A percentile compares a stretch with the other conserved stretches of the same genome.
Conservation (phyloP, 768 basidiomycete species). For the Candolleomyces eurysporus region DNA sequence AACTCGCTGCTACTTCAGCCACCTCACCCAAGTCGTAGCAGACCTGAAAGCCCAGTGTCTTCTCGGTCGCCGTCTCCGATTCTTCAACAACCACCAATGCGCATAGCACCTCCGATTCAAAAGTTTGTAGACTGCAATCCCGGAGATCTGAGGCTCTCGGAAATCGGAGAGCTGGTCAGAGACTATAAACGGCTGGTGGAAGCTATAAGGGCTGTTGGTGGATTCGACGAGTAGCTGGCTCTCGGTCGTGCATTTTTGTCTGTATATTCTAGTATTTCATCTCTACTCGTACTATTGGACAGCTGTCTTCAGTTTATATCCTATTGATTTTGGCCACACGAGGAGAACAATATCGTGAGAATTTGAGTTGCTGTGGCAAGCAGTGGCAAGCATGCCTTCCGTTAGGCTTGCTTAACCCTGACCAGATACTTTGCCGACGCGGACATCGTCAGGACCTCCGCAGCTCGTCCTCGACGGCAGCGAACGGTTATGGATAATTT, state of each 20-base stretch:
- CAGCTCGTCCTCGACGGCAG: no score
- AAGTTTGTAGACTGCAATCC: slow-evolving; percentile 71
- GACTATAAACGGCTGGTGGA: slow-evolving; percentile 84
- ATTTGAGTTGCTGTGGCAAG: no score
- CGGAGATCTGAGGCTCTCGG: slow-evolving; percentile 78
- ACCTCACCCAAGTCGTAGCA: slow-evolving; percentile 10
- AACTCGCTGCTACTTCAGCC: slow-evolving; percentile 34
- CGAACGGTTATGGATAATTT: no score
- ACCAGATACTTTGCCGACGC: no score
- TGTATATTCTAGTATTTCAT: background rate
- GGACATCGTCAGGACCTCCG: no score
- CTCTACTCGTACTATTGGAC: background rate
- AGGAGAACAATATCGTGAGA: no score
- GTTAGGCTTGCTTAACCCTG: no score
- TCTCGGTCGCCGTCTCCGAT: slow-evolving; percentile 29
- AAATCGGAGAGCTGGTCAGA: slow-evolving; percentile 73
- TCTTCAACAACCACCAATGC: slow-evolving; percentile 18
- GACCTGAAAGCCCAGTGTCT: slow-evolving; percentile 10
- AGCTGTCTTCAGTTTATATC: background rate
- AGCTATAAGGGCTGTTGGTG: slow-evolving; percentile 56
- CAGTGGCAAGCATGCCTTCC: no score
- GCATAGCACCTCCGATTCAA: slow-evolving; percentile 59
- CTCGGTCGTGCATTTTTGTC: background rate
- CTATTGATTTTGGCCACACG: background rate
- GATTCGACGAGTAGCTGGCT: slow-evolving; percentile 41